These are phyloP conservation scores for Penicillium sp. DNA, from an alignment of 2,329 filamentous ascomycete species.

Conservation along the genomic window DNA sequence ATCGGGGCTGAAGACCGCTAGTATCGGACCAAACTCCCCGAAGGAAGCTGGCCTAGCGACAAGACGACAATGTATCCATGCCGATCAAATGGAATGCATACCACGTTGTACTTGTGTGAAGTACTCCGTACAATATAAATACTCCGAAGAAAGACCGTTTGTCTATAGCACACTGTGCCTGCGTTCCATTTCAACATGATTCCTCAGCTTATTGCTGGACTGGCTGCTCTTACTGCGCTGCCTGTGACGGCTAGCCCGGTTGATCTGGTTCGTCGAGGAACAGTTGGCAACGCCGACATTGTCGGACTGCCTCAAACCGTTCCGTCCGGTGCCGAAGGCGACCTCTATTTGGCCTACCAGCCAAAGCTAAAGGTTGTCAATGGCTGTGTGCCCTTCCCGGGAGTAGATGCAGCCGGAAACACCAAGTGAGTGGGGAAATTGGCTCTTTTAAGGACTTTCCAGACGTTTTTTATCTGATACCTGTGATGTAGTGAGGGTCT, in stretches of 20 bases:
- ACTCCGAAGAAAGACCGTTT: neutral
- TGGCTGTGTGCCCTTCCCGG: slow-evolving; percentile 63
- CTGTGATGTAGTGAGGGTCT: slow-evolving; percentile 43
- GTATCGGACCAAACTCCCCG: neutral
- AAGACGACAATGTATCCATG: neutral
- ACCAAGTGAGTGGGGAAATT: slow-evolving; percentile 47
- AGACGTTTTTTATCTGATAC: neutral
- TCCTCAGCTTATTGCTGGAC: neutral
- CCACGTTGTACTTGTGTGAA: neutral
- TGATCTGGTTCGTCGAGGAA: slow-evolving; percentile 32
- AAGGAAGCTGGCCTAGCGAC: neutral
- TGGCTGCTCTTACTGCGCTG: slow-evolving; percentile 5
- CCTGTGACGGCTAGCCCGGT: neutral
- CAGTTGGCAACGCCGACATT: slow-evolving; percentile 47
- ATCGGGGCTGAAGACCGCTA: neutral
- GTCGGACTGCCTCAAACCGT: slow-evolving; percentile 56
- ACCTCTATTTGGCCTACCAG: slow-evolving; percentile 55
- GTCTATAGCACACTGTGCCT: neutral
- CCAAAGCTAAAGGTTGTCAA: slow-evolving; percentile 55
- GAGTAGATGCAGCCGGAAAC: slow-evolving; percentile 57
- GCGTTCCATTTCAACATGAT: slow-evolving; percentile 5
- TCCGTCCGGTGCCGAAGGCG: slow-evolving; percentile 47
- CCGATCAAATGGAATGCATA: neutral
- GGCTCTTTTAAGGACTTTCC: neutral
- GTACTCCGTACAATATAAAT: neutral